These are phyloP conservation scores for Neoscytalidium dimidiatum DNA, from an alignment of 2,329 filamentous ascomycete genomes.

Conservation along the genomic window DNA sequence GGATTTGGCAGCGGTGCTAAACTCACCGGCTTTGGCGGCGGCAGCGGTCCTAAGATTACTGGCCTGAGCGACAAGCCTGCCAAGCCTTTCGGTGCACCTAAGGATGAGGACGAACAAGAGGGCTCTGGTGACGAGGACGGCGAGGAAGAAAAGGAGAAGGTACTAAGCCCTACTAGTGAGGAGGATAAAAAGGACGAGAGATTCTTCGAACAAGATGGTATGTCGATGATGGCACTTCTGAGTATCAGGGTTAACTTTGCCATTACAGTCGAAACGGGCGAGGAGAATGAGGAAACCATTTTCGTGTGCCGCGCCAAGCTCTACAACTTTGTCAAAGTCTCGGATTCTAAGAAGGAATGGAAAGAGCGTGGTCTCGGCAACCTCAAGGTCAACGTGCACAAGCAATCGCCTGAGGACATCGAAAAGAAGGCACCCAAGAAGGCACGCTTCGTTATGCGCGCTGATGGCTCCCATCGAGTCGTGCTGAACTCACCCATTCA, in stretches of 20 bases:
- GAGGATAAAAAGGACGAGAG: slow-evolving; percentile 64
- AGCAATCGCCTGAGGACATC: slow-evolving; percentile 42
- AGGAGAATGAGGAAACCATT: slow-evolving; percentile 76
- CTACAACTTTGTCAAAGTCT: slow-evolving; percentile 72
- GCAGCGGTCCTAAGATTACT: slow-evolving; percentile 50
- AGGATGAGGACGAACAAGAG: slow-evolving; percentile 62
- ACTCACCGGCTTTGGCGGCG: slow-evolving; percentile 71
- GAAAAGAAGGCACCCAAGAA: slow-evolving; percentile 42
- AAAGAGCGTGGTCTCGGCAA: slow-evolving; percentile 85
- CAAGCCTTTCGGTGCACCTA: slow-evolving; percentile 77
- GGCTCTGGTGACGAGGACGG: slow-evolving; percentile 51
- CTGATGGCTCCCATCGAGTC: slow-evolving; percentile 84
- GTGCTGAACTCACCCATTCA: slow-evolving; percentile 83
- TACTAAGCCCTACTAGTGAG: slow-evolving; percentile 23
- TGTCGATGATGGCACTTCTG: slow-evolving; percentile 32
- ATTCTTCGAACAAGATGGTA: slow-evolving; percentile 65
- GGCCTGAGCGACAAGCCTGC: slow-evolving; percentile 60
- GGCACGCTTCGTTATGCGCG: slow-evolving; percentile 82
- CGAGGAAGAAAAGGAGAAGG: slow-evolving; percentile 39
- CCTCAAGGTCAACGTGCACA: slow-evolving; percentile 71
- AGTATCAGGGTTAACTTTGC: not conserved
- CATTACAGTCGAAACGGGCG: slow-evolving; percentile 75
- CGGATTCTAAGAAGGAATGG: slow-evolving; percentile 65
- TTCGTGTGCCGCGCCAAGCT: slow-evolving; percentile 80
- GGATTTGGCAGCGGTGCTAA: slow-evolving; percentile 45